Conservation (phyloP, 441 rosid genomes). For the Macaranga tanarius region DNA sequence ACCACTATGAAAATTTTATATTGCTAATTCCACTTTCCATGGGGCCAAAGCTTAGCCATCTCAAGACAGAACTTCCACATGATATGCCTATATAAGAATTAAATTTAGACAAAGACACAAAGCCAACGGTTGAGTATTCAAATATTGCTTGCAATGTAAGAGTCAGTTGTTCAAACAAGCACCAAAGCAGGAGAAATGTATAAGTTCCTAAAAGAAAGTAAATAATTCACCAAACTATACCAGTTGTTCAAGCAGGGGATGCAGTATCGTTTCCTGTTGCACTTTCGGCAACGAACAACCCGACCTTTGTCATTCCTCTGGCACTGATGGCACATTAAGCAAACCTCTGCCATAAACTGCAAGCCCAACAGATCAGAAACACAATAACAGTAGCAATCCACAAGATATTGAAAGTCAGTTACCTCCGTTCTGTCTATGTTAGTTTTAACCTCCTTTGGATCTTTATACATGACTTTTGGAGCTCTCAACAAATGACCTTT, state of each 20-base stretch:
- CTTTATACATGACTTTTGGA: neutral
- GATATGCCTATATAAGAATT: neutral
- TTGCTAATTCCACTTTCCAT: neutral
- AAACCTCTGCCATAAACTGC: slow-evolving; percentile 28
- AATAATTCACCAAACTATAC: slow-evolving; percentile 32
- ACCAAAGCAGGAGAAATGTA: neutral
- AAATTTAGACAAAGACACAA: no score
- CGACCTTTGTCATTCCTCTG: slow-evolving; percentile 58
- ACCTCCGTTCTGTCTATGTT: slow-evolving; percentile 3
- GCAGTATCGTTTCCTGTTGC: slow-evolving; percentile 64
- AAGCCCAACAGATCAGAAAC: slow-evolving; percentile 10
- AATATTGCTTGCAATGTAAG: neutral
- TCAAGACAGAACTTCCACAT: neutral
- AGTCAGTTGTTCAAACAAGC: neutral
- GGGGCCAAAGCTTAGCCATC: neutral
- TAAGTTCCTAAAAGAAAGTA: neutral
- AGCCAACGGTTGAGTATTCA: neutral
- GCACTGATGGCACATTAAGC: slow-evolving; percentile 77
- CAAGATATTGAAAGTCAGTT: neutral
- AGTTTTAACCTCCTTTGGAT: neutral
- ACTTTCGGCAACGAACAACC: slow-evolving; percentile 55
- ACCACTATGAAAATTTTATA: neutral
- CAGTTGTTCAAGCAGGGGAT: slow-evolving; percentile 47
- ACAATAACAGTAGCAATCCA: neutral
- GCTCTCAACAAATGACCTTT: neutral